Percentiles rank a stretch among this genome's conserved stretches.
Evolutionary conservation across 2,329 filamentous ascomycete species (phyloP).

Genomic region (Penicillium sp.): DNA sequence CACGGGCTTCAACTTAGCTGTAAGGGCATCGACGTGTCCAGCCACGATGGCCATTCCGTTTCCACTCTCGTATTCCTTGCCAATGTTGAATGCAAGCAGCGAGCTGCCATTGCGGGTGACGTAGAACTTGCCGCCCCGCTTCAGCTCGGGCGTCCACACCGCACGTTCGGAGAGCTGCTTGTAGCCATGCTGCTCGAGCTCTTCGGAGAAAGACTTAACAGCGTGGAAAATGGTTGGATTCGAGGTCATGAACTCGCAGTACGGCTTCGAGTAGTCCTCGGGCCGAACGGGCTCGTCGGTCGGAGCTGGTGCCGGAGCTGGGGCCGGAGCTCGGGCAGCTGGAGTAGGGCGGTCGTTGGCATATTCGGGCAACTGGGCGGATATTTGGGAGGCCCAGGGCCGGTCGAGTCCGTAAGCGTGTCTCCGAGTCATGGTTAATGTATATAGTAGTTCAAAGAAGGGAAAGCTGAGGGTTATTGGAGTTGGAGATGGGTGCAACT

Average conservation of each 20-base stretch:
- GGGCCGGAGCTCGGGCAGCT: slow-evolving; percentile 14
- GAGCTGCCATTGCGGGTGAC: slow-evolving; percentile 79
- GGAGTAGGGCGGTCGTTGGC: not conserved
- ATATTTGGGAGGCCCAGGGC: slow-evolving; percentile 31
- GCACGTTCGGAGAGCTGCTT: slow-evolving; percentile 71
- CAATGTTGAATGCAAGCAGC: slow-evolving; percentile 79
- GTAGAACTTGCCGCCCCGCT: slow-evolving; percentile 83
- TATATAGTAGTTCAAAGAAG: not conserved
- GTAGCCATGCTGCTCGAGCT: slow-evolving; percentile 69
- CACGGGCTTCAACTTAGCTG: slow-evolving; percentile 85
- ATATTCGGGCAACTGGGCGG: slow-evolving; percentile 25
- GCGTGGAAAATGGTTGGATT: slow-evolving; percentile 94
- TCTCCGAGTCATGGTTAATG: slow-evolving; percentile 32
- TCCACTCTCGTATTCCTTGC: slow-evolving; percentile 72
- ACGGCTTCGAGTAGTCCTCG: slow-evolving; percentile 73
- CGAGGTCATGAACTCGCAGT: slow-evolving; percentile 77
- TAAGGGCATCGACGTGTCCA: slow-evolving; percentile 88
- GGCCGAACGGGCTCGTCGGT: slow-evolving; percentile 29
- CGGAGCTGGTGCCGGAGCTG: slow-evolving; percentile 14
- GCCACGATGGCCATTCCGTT: slow-evolving; percentile 85
- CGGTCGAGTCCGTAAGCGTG: slow-evolving; percentile 25
- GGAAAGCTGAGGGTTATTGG: slow-evolving; percentile 3
- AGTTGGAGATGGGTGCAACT: slow-evolving; percentile 9
- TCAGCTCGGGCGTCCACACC: slow-evolving; percentile 67
- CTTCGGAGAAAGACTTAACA: slow-evolving; percentile 70